A percentile compares a stretch with the other conserved stretches of the same genome.
phyloP scores from a whole-genome alignment of 495 filamentous ascomycete species.

The Elaphomyces granulatus region DNA sequence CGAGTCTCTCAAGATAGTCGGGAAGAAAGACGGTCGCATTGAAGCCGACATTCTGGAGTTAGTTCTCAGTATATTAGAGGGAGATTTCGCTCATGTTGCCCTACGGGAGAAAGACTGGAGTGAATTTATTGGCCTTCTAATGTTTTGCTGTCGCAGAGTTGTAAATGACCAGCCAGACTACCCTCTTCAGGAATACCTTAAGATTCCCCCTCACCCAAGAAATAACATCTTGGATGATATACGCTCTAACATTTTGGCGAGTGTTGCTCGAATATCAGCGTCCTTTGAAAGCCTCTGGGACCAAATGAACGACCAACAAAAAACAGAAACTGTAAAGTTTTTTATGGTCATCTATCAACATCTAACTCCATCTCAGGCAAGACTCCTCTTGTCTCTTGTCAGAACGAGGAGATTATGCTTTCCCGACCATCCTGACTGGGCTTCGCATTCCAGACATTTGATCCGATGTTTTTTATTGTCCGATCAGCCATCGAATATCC shows the following conservation, averaged over 20 bases:
- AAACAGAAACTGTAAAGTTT: slow-evolving; percentile 23
- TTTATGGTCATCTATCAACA: slow-evolving; percentile 25
- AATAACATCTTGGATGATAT: slow-evolving; percentile 20
- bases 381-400: slow-evolving; percentile 27
- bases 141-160: slow-evolving; percentile 54
- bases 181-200: slow-evolving; percentile 10
- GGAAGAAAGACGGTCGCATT: slow-evolving; percentile 34
- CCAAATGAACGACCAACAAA: slow-evolving; percentile 26
- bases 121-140: slow-evolving; percentile 30
- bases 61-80: slow-evolving; percentile 29
- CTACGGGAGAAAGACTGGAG: slow-evolving; percentile 22
- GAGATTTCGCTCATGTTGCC: slow-evolving; percentile 21
- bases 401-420: slow-evolving; percentile 42
- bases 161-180: slow-evolving; percentile 15
- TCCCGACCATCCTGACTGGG: slow-evolving; percentile 55
- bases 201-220: slow-evolving; percentile 11
- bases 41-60: slow-evolving; percentile 42
- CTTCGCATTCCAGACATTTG: slow-evolving; percentile 44
- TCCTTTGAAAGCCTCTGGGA: slow-evolving; percentile 30
- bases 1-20: slow-evolving; percentile 42
- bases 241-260: slow-evolving; percentile 27
- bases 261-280: slow-evolving; percentile 25
- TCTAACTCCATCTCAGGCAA: slow-evolving; percentile 29
- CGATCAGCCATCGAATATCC: slow-evolving; percentile 47
- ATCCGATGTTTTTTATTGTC: slow-evolving; percentile 53